Evolutionary conservation across 352 stramenopile species (phyloP).

Genomic region (Phytophthora fragariaefolia): DNA sequence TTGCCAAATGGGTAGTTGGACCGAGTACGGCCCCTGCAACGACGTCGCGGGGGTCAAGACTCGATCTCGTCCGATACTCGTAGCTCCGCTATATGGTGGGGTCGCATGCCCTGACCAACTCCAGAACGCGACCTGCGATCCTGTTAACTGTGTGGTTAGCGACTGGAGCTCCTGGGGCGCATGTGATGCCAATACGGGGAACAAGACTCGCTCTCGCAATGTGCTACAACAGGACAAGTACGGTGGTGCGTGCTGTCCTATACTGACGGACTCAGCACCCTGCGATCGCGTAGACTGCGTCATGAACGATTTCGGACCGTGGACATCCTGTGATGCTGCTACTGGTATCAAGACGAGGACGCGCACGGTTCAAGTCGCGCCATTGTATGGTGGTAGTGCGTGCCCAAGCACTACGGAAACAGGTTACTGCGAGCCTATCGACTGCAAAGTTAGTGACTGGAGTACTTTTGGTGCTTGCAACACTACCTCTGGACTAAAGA

Average conservation of each 20-base stretch:
- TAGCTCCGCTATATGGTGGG: constrained; percentile 52
- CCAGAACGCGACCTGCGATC: constrained; percentile 52
- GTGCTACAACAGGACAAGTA: constrained; percentile 45
- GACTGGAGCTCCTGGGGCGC: constrained; percentile 44
- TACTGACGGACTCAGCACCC: constrained; percentile 25
- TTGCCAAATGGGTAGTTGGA: constrained; percentile 63
- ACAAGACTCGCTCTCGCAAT: constrained; percentile 46
- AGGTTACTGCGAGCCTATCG: constrained; percentile 45
- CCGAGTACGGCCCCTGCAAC: constrained; percentile 50
- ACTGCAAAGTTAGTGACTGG: constrained; percentile 56
- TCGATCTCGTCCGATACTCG: constrained; percentile 39
- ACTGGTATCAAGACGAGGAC: constrained; percentile 44
- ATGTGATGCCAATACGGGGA: constrained; percentile 40
- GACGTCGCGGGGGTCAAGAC: constrained; percentile 39
- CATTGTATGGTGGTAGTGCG: constrained; percentile 49
- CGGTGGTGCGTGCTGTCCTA: constrained; percentile 39
- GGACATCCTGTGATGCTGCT: constrained; percentile 39
- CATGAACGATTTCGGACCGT: constrained; percentile 37
- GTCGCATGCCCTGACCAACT: constrained; percentile 43
- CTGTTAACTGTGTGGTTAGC: constrained; percentile 61
- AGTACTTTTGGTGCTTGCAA: constrained; percentile 46
- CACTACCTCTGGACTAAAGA: constrained; percentile 39
- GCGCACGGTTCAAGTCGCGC: constrained; percentile 27
- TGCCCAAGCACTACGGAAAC: constrained; percentile 40
- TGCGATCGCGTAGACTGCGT: constrained; percentile 56